Evolutionary conservation across 345 rosid genomes (phyloP), one percentile per base, ranked within the genome.

Genomic region (Nasturtium officinale): DNA sequence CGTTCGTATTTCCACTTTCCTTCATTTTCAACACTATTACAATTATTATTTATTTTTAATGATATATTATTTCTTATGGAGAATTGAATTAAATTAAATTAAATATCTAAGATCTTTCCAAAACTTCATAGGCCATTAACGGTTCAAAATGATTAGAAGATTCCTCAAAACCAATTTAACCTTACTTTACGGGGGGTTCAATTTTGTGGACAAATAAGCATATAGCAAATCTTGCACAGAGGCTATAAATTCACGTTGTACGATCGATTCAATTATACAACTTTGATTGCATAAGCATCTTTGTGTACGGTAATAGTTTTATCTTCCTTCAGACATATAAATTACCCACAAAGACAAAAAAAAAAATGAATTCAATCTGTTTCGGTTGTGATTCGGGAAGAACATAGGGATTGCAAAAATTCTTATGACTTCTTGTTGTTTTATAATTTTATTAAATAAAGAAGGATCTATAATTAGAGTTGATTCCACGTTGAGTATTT

Each of bases 91-190:
- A 23, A 23, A 23, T 69, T 23, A 23, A 23, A 23, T 23, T 1
- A 23, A 23, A 23, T 23, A 52, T 53, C 51, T 75, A 21, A 75
- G 63, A 75, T 61, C 58, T 43, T 61, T 75, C 69, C 55, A 40
- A 68, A 68, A 61, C 79, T 75, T 75, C 61, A 21, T 58, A 15
- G 23, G 42, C 57, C 63, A 67, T 67, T 12, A 43, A 17, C 64
- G 64, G 69, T 60, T 40, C 74, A 16, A 23, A 60, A 51, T 61
- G 47, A 47, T 18, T 57, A 47, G 52, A 43, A 33, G 46, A 55
- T 73, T 42, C 52, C 51, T 55, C 28, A 25, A 45, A 1, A 16
- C 58, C 29, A 46, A 4, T 37, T 26, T 26, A 43, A 62, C 58
- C 21, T 43, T 20, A 55, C 15, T 63, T 72, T 10, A 40, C 26